phyloP scores from a whole-genome alignment of 441 rosid species.

The Pelargonium hybrid region DNA sequence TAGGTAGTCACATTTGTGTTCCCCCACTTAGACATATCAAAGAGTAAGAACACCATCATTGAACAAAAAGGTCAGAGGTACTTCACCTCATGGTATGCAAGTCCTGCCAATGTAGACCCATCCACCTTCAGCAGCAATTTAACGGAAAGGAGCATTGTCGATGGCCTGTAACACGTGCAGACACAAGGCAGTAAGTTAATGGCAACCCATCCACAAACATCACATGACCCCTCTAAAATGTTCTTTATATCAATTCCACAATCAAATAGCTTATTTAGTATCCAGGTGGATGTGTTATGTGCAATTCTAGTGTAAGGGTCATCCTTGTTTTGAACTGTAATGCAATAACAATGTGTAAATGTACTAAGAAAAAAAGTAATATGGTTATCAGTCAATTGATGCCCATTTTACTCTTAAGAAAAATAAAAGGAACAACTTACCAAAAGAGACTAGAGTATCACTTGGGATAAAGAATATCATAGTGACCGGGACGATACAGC shows the following conservation, averaged over 20 bases:
- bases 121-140: background rate
- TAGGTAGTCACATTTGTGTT: too few relatives aligned
- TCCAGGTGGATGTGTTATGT: too few relatives aligned
- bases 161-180: background rate
- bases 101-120: background rate
- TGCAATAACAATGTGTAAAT: too few relatives aligned
- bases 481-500: slow-evolving; percentile 96
- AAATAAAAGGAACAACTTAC: slow-evolving; percentile 20
- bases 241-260: background rate
- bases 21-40: background rate
- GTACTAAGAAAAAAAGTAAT: background rate
- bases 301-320: too few relatives aligned
- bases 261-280: too few relatives aligned
- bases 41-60: background rate
- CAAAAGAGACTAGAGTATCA: slow-evolving; percentile 24
- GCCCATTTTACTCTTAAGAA: too few relatives aligned
- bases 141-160: background rate
- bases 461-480: slow-evolving; percentile 86
- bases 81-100: background rate
- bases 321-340: too few relatives aligned
- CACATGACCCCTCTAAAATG: background rate
- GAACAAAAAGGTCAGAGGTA: background rate
- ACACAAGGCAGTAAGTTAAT: background rate
- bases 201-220: background rate
- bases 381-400: too few relatives aligned